A percentile compares a stretch with the other conserved stretches of the same genome.
phyloP scores from a whole-genome alignment of 1,284 basidiomycete species.

The Testicularia cyperi region DNA sequence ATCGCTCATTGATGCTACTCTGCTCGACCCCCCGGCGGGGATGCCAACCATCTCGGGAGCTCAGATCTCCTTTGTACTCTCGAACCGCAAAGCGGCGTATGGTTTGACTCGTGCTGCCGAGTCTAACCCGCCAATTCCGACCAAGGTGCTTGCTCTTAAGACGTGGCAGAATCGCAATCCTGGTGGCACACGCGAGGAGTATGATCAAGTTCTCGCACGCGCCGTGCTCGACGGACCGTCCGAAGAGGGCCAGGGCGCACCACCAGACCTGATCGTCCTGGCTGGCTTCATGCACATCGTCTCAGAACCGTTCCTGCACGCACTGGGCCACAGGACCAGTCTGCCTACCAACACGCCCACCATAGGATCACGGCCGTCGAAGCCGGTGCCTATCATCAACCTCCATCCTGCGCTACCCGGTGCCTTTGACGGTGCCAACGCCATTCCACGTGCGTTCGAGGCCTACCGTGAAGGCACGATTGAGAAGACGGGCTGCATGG shows the following conservation, averaged over 20 bases:
- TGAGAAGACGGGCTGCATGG: constrained; percentile 77
- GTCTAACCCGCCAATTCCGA: constrained; percentile 72
- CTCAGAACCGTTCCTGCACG: constrained; percentile 63
- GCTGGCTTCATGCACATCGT: constrained; percentile 98
- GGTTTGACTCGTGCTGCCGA: constrained; percentile 79
- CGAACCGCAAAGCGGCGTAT: constrained; percentile 87
- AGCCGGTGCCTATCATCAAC: constrained; percentile 84
- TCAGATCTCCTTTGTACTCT: constrained; percentile 79
- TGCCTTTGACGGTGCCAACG: constrained; percentile 88
- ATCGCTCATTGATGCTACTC: constrained; percentile 86
- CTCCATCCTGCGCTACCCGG: constrained; percentile 93
- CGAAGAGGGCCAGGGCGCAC: constrained; percentile 14
- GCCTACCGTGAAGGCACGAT: constrained; percentile 73
- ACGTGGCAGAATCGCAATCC: constrained; percentile 74
- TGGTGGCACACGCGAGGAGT: constrained; percentile 76
- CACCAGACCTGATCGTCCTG: constrained; percentile 83
- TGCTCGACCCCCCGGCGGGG: constrained; percentile 64
- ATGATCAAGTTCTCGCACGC: constrained; percentile 79
- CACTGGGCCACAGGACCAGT: constrained; percentile 45
- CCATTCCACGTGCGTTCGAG: constrained; percentile 84
- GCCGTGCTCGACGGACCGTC: constrained; percentile 65
- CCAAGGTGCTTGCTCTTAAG: constrained; percentile 79
- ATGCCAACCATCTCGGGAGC: constrained; percentile 62
- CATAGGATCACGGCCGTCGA: constrained; percentile 21
- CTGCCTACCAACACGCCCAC: constrained; percentile 27